Base-by-base conservation (phyloP, 345 rosid species). In the Citropsis articulata region DNA sequence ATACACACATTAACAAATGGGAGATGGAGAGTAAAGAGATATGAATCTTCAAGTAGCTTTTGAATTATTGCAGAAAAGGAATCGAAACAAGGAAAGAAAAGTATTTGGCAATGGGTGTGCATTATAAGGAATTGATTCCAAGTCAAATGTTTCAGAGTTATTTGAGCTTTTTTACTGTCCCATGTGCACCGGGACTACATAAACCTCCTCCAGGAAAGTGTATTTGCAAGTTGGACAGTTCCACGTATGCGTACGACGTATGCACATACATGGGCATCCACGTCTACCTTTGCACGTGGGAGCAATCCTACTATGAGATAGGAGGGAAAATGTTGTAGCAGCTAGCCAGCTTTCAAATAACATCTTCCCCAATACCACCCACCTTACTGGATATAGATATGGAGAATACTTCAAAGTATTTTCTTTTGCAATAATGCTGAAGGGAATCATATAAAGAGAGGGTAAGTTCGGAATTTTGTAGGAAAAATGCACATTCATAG, bases 21-120 rank as follows among this genome's bases (percentile, higher is more conserved):
- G 64, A 25, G 69, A 66, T 63, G 68, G 50, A 66, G 66, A 45
- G 66, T 56, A 67, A 63, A 75, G 28, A 30, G 83, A 84, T 77
- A 57, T 89, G 90, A 88, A 91, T 92, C 88, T 86, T 86, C 76
- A 45, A 69, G 59, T 76, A 81, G 76, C 88, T 86, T 89, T 91
- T 89, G 87, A 85, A 91, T 93, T 90, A 93, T 92, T 92, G 93
- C 78, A 64, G 78, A 80, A 83, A 76, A 81, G 82, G 81, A 88
- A 87, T 81, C 84, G 79, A 82, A 84, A 78, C 85, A 78, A 74
- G 82, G 70, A 75, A 79, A 71, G 84, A 87, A 82, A 82, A 66
- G 91, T 86, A 84, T 86, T 84, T 84, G 67, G 45, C 79, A 65
- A 78, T 76, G 86, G 91, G 74, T 84, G 82, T 83, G 88, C 90